Percentiles rank a stretch among this genome's conserved stretches.
These are phyloP conservation scores for Phylloporus scabripes DNA, from an alignment of 768 basidiomycete species.

Conservation along the genomic window DNA sequence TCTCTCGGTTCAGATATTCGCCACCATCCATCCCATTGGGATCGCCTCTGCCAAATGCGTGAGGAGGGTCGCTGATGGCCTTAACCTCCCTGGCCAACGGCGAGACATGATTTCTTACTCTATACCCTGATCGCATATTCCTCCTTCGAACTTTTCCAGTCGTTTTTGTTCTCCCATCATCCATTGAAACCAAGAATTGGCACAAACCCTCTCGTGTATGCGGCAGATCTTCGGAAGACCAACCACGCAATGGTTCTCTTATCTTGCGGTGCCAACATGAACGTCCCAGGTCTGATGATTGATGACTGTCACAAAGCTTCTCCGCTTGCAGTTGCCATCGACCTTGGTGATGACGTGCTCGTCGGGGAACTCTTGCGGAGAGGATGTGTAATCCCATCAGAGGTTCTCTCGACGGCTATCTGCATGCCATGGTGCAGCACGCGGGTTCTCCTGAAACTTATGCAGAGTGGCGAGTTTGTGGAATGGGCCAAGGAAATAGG, in stretches of 20 bases:
- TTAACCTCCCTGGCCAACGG: conserved; percentile 4
- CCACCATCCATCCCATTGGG: conserved; percentile 3
- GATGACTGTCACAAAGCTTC: background rate
- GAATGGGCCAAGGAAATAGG: background rate
- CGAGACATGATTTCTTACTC: background rate
- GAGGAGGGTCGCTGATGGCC: background rate
- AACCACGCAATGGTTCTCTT: conserved; percentile 1
- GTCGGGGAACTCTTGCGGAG: background rate
- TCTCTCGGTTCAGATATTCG: background rate
- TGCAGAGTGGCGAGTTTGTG: conserved; percentile 1
- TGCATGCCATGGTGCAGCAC: conserved; percentile 6
- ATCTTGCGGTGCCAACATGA: background rate
- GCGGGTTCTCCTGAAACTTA: background rate
- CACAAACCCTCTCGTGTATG: conserved; percentile 12
- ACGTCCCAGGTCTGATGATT: background rate
- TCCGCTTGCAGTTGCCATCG: background rate
- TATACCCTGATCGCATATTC: conserved; percentile 4
- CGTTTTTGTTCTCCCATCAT: background rate
- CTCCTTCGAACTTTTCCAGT: background rate
- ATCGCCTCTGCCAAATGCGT: background rate
- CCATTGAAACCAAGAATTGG: background rate
- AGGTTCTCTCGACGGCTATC: background rate
- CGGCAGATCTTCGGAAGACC: too few relatives aligned
- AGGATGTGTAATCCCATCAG: background rate
- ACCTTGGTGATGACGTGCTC: background rate